A percentile compares a stretch with the other conserved stretches of the same genome.
Conservation (phyloP, 2,329 filamentous ascomycete species). For the Xylariaceae sp. region DNA sequence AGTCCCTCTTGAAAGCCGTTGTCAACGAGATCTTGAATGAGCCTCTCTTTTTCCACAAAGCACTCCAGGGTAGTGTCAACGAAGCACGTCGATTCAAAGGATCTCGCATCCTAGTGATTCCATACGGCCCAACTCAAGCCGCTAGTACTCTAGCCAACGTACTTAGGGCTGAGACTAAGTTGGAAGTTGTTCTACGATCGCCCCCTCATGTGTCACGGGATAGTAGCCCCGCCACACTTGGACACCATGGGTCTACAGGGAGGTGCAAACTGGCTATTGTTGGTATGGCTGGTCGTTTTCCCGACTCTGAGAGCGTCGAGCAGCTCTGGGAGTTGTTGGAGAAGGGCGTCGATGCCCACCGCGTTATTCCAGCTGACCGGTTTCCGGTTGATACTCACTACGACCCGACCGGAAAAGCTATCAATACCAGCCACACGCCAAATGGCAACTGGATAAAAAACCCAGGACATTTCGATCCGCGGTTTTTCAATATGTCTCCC, state of each 20-base stretch:
- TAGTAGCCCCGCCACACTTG: slow-evolving; percentile 45
- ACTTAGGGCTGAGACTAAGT: slow-evolving; percentile 49
- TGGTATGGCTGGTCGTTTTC: slow-evolving; percentile 80
- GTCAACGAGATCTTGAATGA: slow-evolving; percentile 58
- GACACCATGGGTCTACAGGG: slow-evolving; percentile 53
- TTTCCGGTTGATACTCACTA: slow-evolving; percentile 75
- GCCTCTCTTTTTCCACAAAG: slow-evolving; percentile 53
- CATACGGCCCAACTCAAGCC: slow-evolving; percentile 57
- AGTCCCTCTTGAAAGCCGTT: slow-evolving; percentile 49
- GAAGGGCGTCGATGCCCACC: slow-evolving; percentile 76
- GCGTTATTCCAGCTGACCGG: slow-evolving; percentile 70
- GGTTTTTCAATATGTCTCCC: slow-evolving; percentile 88
- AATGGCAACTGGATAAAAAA: slow-evolving; percentile 78
- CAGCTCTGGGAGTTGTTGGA: slow-evolving; percentile 77
- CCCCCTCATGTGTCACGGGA: slow-evolving; percentile 45
- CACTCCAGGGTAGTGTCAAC: slow-evolving; percentile 54
- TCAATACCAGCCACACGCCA: slow-evolving; percentile 78
- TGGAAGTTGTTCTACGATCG: slow-evolving; percentile 50
- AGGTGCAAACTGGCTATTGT: slow-evolving; percentile 82
- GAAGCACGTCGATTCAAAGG: slow-evolving; percentile 49
- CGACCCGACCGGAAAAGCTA: slow-evolving; percentile 73
- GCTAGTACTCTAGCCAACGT: slow-evolving; percentile 52
- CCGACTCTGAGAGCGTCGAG: slow-evolving; percentile 72
- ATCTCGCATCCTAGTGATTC: slow-evolving; percentile 52
- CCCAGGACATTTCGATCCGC: slow-evolving; percentile 78